These are phyloP conservation scores for Aspergillus homomorphus DNA, from an alignment of 495 filamentous ascomycete genomes.

Conservation along the genomic window DNA sequence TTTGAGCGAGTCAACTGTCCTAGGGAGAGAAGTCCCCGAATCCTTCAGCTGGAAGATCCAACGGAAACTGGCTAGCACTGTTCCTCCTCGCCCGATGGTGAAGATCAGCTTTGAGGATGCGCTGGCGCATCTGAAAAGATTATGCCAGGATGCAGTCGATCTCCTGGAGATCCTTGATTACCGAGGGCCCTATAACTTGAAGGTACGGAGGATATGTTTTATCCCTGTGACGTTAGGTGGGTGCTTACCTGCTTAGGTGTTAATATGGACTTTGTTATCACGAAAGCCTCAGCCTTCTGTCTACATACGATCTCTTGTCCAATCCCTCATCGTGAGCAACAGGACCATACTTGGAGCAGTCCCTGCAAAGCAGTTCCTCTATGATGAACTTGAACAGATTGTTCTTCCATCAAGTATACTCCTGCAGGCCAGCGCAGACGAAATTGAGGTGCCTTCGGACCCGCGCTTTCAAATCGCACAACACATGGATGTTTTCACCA, in stretches of 20 bases:
- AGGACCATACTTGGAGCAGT: conserved; percentile 62
- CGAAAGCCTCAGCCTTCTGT: conserved; percentile 78
- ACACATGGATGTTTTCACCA: conserved; percentile 76
- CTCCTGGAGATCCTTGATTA: conserved; percentile 66
- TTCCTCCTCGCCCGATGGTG: conserved; percentile 88
- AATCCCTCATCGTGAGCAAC: conserved; percentile 70
- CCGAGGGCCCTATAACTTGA: conserved; percentile 62
- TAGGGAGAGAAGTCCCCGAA: conserved; percentile 66
- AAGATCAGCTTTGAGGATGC: conserved; percentile 70
- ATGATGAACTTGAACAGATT: conserved; percentile 72
- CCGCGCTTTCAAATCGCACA: conserved; percentile 72
- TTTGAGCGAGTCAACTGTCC: conserved; percentile 52
- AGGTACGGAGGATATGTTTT: conserved; percentile 25
- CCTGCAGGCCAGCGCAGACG: conserved; percentile 68
- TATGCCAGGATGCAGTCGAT: conserved; percentile 72
- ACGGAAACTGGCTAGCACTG: conserved; percentile 81
- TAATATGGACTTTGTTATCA: conserved; percentile 67
- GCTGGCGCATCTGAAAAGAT: conserved; percentile 60
- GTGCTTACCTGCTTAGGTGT: conserved; percentile 48
- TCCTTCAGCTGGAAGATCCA: conserved; percentile 91
- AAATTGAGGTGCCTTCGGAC: conserved; percentile 73
- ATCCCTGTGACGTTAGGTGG: conserved; percentile 6
- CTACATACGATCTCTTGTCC: conserved; percentile 78
- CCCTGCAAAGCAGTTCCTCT: conserved; percentile 69
- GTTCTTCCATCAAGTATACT: conserved; percentile 70